phyloP scores from a whole-genome alignment of 768 basidiomycete genomes.

The Dioszegia crocea region DNA sequence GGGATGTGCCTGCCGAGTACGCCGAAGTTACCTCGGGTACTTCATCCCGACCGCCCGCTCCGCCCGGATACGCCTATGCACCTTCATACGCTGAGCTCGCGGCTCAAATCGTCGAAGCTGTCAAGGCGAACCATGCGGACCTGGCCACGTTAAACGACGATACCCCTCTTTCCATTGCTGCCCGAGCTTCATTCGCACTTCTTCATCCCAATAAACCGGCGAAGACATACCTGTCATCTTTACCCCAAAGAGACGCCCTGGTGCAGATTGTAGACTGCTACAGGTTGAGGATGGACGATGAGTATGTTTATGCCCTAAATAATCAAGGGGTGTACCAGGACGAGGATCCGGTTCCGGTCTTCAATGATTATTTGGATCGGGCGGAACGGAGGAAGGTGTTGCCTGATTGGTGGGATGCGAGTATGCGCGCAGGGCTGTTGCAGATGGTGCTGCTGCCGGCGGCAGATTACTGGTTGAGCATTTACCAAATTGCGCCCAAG shows the following conservation, averaged over 20 bases:
- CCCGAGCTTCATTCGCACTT: background rate
- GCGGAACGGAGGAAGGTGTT: background rate
- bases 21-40: no score
- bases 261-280: conserved; percentile 3
- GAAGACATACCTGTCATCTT: background rate
- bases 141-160: no score
- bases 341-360: background rate
- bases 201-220: no score
- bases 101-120: no score
- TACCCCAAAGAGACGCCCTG: background rate
- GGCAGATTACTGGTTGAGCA: background rate
- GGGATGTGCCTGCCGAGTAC: no score
- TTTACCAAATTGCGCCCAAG: conserved; percentile 5
- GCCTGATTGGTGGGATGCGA: background rate
- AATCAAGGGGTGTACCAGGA: background rate
- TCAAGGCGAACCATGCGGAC: no score
- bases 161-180: no score
- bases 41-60: no score
- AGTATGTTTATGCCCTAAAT: background rate
- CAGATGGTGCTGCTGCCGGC: background rate
- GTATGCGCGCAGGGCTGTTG: background rate
- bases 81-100: no score
- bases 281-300: conserved; percentile 5
- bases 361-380: background rate
- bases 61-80: no score